Evolutionary conservation across 257 asterid genomes (phyloP).

Genomic region (Salvia rosmarinus): DNA sequence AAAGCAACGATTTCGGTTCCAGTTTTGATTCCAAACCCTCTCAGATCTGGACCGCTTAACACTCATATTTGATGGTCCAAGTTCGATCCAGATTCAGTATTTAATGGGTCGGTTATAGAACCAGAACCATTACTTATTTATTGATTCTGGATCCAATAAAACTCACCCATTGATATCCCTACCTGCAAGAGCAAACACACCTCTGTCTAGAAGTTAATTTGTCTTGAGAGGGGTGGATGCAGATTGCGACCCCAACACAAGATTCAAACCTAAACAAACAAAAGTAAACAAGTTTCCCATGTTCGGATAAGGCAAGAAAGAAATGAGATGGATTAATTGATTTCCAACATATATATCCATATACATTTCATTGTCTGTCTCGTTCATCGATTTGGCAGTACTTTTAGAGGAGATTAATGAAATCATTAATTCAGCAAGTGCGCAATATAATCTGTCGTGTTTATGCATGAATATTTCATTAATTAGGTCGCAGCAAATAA

Average conservation of each 20-base stretch:
- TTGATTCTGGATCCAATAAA: no score
- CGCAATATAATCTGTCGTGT: neutral
- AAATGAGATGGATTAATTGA: neutral
- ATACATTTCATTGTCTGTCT: neutral
- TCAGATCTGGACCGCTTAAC: no score
- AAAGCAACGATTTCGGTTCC: no score
- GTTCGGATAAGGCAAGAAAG: no score
- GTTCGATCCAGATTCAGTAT: no score
- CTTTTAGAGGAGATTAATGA: neutral
- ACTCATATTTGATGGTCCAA: no score
- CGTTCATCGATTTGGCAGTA: neutral
- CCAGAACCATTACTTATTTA: no score
- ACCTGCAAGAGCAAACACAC: neutral
- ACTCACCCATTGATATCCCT: no score
- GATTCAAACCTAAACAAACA: conserved; percentile 11
- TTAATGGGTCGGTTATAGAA: no score
- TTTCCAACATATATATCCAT: neutral
- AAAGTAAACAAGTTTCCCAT: neutral
- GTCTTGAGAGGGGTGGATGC: neutral
- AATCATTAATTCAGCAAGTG: neutral
- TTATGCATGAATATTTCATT: neutral
- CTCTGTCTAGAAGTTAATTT: neutral
- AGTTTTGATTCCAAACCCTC: no score
- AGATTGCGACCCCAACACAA: conserved; percentile 34
- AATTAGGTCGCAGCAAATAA: no score